Evolutionary conservation across 2,329 filamentous ascomycete species (phyloP), one percentile per base, ranked within the genome.

Genomic region (Aspergillus sp.): DNA sequence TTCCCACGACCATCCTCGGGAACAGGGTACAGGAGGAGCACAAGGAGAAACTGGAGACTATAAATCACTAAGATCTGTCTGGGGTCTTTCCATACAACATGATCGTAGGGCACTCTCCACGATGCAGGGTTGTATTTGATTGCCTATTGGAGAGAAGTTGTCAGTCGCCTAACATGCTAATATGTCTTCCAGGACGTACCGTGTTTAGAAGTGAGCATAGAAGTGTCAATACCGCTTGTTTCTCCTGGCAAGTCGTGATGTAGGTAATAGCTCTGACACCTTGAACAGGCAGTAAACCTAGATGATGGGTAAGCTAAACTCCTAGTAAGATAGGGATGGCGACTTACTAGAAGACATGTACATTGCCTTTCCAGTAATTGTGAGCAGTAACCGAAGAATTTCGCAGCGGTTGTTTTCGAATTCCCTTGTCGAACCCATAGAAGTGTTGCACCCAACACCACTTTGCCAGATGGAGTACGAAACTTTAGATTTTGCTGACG

Each of bases 401-500:
- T 99, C 95, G 64, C 90, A 92, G 58, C 95, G 86, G 74, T 97
- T 97, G 77, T 84, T 96, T 77, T 99, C 95, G 58, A 91, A 89
- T 68, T 98, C 93, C 73, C 91, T 96, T 52, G 88, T 97, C 3
- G 92, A 93, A 9, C 88, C 88, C 66, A 96, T 87, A 5, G 92
- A 86, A 15, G 90, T 90, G 73, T 96, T 96, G 79, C 93, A 98
- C 14, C 95, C 95, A 31, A 99, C 93, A 48, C 95, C 95, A 70
- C 91, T 98, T 77, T 97, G 92, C 95, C 95, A 99, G 71, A 99
- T 98, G 54, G 91, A 89, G 76, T 95, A 96, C 7, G 89, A 90
- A 56, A 97, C 90, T 73, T 95, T 96, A 62, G 84, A 84, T 69
- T 89, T 91, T 54, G 86, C 85, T 56, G 87, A 82, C 14, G 86